Evolutionary conservation across 2,329 filamentous ascomycete species (phyloP), one percentile per base, ranked within the genome.

Genomic region (Fusarium oxysporum): DNA sequence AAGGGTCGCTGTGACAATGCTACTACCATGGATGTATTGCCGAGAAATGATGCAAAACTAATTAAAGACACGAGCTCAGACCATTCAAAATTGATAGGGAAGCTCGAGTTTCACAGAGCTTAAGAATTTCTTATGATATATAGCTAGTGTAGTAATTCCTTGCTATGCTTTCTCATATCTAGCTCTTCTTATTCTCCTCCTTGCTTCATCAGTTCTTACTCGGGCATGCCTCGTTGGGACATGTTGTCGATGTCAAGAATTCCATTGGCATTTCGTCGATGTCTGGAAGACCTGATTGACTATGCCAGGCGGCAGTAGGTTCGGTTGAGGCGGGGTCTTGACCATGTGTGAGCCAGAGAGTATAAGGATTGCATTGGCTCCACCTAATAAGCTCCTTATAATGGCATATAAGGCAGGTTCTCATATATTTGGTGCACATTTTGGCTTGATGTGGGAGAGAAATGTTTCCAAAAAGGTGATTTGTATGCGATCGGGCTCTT

Each of bases 401-500:
- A 28, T 28, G 3, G 14, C 33, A 54, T 9, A 16, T 10, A 28
- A 9, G 33, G 9, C 33, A 54, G 12, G 33, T 9, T 17, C 2
- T n/a, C 3, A 16, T n/a, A 37, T 12, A 21, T 30, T n/a, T 54
- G 10, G 33, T 28, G 23, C 33, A 40, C 50, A 53, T 40, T 25
- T 28, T n/a, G 7, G 33, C 19, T 38, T 40, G 7, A 28, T 21
- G n/a, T 35, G 2, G 7, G 23, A n/a, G 19, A 40, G 7, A n/a
- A 17, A 3, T 30, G 23, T 9, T 40, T n/a, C 19, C 6, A n/a
- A 28, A 50, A 23, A 17, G 5, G 2, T 0, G 33, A 2, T 28
- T 17, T 16, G 0, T 28, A 2, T n/a, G 23, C 17, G 7, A 0
- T 38, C 17, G 23, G 0, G 19, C 17, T 11, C 7, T 25, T 38